A percentile compares a stretch with the other conserved stretches of the same genome.
phyloP scores from a whole-genome alignment of 768 basidiomycete species.

The Pholiota conissans region DNA sequence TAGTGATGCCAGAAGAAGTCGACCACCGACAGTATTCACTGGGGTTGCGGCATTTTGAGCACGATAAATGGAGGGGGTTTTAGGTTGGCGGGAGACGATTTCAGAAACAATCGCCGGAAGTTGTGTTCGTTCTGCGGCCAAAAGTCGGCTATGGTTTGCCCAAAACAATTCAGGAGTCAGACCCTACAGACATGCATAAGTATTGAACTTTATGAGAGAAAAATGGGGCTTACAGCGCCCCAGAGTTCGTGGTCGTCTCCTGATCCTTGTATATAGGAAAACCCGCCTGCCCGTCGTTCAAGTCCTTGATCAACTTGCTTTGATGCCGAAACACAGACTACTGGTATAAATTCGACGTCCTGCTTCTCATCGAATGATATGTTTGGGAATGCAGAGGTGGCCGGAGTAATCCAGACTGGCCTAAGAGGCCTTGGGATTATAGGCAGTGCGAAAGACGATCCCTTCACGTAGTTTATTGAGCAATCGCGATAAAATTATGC shows the following conservation, averaged over 20 bases:
- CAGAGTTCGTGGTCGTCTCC: slow-evolving; percentile 95
- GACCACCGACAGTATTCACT: slow-evolving; percentile 36
- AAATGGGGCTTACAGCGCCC: slow-evolving; percentile 55
- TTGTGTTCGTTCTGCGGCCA: slow-evolving; percentile 45
- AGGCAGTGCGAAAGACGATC: slow-evolving; percentile 72
- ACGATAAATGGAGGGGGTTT: background rate
- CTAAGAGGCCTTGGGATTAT: slow-evolving; percentile 63
- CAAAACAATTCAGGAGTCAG: slow-evolving; percentile 77
- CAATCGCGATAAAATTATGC: background rate
- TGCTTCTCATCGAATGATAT: slow-evolving; percentile 24
- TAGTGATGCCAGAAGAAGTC: slow-evolving; percentile 39
- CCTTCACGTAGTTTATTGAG: slow-evolving; percentile 34
- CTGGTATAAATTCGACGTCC: slow-evolving; percentile 45
- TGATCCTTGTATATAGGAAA: slow-evolving; percentile 88
- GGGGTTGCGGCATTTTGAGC: slow-evolving; percentile 23
- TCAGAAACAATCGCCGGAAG: slow-evolving; percentile 46
- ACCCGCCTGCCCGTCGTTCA: slow-evolving; percentile 67
- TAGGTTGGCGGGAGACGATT: slow-evolving; percentile 21
- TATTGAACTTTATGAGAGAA: background rate
- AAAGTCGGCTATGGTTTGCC: slow-evolving; percentile 48
- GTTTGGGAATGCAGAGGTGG: slow-evolving; percentile 49
- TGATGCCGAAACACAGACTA: slow-evolving; percentile 88
- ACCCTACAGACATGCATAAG: slow-evolving; percentile 46
- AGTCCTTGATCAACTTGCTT: slow-evolving; percentile 60
- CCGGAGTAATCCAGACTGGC: slow-evolving; percentile 87